Base-by-base conservation (phyloP, 768 basidiomycete species). In the Leucosporidium yakuticum region DNA sequence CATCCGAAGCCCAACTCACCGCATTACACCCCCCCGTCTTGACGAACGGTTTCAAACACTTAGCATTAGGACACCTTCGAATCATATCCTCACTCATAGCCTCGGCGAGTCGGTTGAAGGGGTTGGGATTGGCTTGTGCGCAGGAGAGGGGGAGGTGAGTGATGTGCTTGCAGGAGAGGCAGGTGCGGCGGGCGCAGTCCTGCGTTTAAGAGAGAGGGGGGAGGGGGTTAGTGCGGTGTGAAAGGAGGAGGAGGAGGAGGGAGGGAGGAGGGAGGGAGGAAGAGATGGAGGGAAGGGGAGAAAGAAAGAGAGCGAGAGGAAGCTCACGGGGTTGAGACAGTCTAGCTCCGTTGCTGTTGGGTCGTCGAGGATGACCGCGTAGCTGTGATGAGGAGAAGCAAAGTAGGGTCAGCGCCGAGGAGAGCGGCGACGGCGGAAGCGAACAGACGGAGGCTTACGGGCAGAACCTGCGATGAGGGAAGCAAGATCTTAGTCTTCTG, bases 311-410 rank as follows among this genome's bases (percentile, higher is more conserved):
- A 15, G 14, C 3, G 6, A 44, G 39, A 15, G 39, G 39, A 44
- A 44, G 39, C 39, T 44, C 4, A 63, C 63, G 15, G 63, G 63
- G 31, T 64, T 58, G 32, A 49, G 56, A 27, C 63, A 64, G 50
- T 64, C 63, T 11, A 64, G 49, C 6, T 17, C 23, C 4, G 25
- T 34, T 7, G 17, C n/a, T 15, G 14, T n/a, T 1, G 31, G 31
- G 21, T 58, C 56, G 4, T 64, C 56, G n/a, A 48, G 15, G 17
- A 58, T 19, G 14, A 48, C 63, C 8, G 63, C 63, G 48, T 64
- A 64, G 2, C 39, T 44, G 39, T 44, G 39, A 12, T 15, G 14
- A 15, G 17, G 14, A 44, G 14, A 3, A 44, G 39, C 39, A 44
- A 15, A 44, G 39, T 36, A 6, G 12, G 39, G 14, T 44, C 39